phyloP scores from a whole-genome alignment of 352 stramenopile genomes.

The Aphanomyces cochlioides region DNA sequence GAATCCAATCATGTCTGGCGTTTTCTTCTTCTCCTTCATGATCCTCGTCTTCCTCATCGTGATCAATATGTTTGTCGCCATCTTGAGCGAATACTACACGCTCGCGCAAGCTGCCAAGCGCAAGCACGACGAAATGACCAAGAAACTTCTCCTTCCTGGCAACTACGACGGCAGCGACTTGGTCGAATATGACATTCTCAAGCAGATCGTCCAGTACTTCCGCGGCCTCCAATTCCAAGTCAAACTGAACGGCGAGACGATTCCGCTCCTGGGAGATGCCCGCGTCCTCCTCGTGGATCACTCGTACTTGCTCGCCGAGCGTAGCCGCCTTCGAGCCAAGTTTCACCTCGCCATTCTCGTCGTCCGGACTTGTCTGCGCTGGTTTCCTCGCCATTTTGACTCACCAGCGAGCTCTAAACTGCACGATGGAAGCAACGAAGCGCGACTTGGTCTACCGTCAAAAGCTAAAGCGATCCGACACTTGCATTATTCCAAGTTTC shows the following conservation, averaged over 20 bases:
- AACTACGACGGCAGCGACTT: slow-evolving; percentile 31
- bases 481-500: slow-evolving; percentile 31
- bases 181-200: slow-evolving; percentile 74
- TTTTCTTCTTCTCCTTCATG: slow-evolving; percentile 84
- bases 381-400: slow-evolving; percentile 47
- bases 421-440: not conserved
- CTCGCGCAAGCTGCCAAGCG: slow-evolving; percentile 67
- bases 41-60: slow-evolving; percentile 77
- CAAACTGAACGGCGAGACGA: slow-evolving; percentile 47
- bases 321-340: slow-evolving; percentile 55
- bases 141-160: slow-evolving; percentile 31
- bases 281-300: slow-evolving; percentile 69
- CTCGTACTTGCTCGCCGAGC: slow-evolving; percentile 64
- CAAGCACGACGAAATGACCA: slow-evolving; percentile 48
- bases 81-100: slow-evolving; percentile 83
- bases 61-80: slow-evolving; percentile 83
- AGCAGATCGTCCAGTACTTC: slow-evolving; percentile 59
- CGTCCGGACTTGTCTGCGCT: slow-evolving; percentile 41
- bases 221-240: slow-evolving; percentile 54
- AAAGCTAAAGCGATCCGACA: slow-evolving; percentile 10
- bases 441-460: not conserved
- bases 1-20: slow-evolving; percentile 67
- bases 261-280: slow-evolving; percentile 57
- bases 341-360: slow-evolving; percentile 40
- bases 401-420: not conserved